A percentile compares a stretch with the other conserved stretches of the same genome.
Evolutionary conservation across 2,329 filamentous ascomycete genomes (phyloP).

Genomic region (Fusarium sp.): DNA sequence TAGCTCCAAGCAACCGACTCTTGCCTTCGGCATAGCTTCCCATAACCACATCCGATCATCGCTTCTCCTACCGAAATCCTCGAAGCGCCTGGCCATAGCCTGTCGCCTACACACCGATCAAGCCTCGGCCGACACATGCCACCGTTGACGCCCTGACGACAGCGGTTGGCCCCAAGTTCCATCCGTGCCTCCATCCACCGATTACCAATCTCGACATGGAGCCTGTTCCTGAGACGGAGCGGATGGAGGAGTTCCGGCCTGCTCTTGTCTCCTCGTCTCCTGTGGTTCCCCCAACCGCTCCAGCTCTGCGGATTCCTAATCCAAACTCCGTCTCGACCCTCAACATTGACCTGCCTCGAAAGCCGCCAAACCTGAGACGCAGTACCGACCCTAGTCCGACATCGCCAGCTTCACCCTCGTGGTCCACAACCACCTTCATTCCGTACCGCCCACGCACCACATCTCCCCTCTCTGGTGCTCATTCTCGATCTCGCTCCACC

Average conservation of each 20-base stretch:
- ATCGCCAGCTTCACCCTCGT: slow-evolving; percentile 63
- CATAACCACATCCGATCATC: not conserved
- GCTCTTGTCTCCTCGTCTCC: slow-evolving; percentile 62
- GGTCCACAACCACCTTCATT: slow-evolving; percentile 59
- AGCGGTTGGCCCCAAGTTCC: slow-evolving; percentile 39
- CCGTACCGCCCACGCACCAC: slow-evolving; percentile 73
- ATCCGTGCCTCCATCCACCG: slow-evolving; percentile 27
- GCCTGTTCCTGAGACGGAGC: slow-evolving; percentile 75
- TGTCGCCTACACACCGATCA: slow-evolving; percentile 26
- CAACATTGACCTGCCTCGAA: slow-evolving; percentile 60
- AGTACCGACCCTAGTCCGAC: slow-evolving; percentile 68
- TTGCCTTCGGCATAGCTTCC: slow-evolving; percentile 24
- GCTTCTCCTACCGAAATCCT: not conserved
- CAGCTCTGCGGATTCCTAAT: slow-evolving; percentile 63
- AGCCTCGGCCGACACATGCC: slow-evolving; percentile 39
- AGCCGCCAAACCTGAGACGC: slow-evolving; percentile 66
- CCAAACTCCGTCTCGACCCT: slow-evolving; percentile 52
- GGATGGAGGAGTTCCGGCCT: slow-evolving; percentile 74
- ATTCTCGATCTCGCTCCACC: slow-evolving; percentile 69
- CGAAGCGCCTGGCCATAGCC: slow-evolving; percentile 16
- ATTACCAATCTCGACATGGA: slow-evolving; percentile 63
- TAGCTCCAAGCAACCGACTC: slow-evolving; percentile 3
- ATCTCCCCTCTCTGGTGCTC: slow-evolving; percentile 69
- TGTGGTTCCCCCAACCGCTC: slow-evolving; percentile 61
- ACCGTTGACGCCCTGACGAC: slow-evolving; percentile 39